Conservation (phyloP, 2,329 filamentous ascomycete genomes). For the Neonectria faginata region DNA sequence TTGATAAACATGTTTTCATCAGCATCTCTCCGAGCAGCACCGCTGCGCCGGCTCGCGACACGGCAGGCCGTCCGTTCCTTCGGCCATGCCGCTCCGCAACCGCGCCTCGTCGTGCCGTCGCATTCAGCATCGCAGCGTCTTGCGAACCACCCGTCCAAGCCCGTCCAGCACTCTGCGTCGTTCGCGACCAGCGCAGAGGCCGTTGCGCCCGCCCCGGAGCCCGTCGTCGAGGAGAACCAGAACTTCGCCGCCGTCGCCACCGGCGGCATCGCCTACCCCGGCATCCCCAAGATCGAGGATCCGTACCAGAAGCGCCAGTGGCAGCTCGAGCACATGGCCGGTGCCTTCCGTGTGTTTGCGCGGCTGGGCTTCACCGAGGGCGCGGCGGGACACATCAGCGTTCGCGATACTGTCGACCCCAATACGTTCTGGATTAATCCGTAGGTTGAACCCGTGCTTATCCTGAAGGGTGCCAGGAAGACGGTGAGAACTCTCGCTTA, state of each 20-base stretch:
- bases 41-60: slow-evolving; percentile 29
- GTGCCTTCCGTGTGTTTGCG: slow-evolving; percentile 61
- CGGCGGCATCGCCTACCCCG: slow-evolving; percentile 53
- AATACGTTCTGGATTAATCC: slow-evolving; percentile 76
- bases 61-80: slow-evolving; percentile 31
- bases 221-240: slow-evolving; percentile 29
- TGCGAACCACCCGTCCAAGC: slow-evolving; percentile 1
- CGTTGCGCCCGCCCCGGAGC: slow-evolving; percentile 19
- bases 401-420: slow-evolving; percentile 70
- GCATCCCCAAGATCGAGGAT: slow-evolving; percentile 67
- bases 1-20: slow-evolving; percentile 30
- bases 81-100: slow-evolving; percentile 16
- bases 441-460: slow-evolving; percentile 25
- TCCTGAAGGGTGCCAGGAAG: not conserved
- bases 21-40: slow-evolving; percentile 22
- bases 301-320: slow-evolving; percentile 55
- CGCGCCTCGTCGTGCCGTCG: slow-evolving; percentile 17
- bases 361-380: slow-evolving; percentile 67
- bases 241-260: slow-evolving; percentile 46
- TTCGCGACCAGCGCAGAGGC: slow-evolving; percentile 41
- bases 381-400: slow-evolving; percentile 72
- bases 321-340: slow-evolving; percentile 57
- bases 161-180: slow-evolving; percentile 18
- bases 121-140: slow-evolving; percentile 7
- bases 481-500: slow-evolving; percentile 3